Conservation (phyloP, 2,329 filamentous ascomycete genomes). For the Phialocephala subalpina region DNA sequence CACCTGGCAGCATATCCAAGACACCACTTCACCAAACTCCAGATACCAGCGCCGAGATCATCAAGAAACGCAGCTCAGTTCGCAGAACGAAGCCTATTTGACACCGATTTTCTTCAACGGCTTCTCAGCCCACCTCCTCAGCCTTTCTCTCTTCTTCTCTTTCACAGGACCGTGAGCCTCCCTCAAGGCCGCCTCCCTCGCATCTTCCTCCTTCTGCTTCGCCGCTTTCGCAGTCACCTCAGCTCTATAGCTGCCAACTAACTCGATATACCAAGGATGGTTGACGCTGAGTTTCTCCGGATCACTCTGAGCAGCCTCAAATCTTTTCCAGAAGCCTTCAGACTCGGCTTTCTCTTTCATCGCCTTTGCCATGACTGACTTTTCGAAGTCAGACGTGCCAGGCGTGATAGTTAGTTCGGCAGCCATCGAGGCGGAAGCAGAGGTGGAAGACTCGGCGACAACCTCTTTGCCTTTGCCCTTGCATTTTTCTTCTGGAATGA, state of each 20-base stretch:
- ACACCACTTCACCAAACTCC: neutral
- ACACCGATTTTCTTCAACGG: neutral
- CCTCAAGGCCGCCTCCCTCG: neutral
- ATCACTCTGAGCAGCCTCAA: neutral
- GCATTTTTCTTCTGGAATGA: neutral
- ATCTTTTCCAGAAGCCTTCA: neutral
- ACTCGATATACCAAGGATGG: neutral
- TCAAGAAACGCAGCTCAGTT: neutral
- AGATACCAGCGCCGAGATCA: neutral
- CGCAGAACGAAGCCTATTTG: neutral
- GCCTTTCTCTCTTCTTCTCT: neutral
- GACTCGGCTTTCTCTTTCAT: neutral
- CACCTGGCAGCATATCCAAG: neutral
- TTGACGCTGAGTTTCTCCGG: constrained; percentile 13
- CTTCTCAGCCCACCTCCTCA: neutral
- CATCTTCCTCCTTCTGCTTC: neutral
- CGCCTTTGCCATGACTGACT: neutral
- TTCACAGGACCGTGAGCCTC: neutral
- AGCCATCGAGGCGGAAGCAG: neutral
- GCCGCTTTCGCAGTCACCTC: neutral
- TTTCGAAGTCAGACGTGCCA: constrained; percentile 1
- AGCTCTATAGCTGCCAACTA: neutral
- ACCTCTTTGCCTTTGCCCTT: neutral
- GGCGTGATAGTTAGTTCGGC: neutral
- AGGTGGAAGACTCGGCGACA: neutral